Percentiles rank a stretch among this genome's conserved stretches.
Evolutionary conservation across 208 protist genomes (phyloP).

Genomic region (Perkinsela sp.): DNA sequence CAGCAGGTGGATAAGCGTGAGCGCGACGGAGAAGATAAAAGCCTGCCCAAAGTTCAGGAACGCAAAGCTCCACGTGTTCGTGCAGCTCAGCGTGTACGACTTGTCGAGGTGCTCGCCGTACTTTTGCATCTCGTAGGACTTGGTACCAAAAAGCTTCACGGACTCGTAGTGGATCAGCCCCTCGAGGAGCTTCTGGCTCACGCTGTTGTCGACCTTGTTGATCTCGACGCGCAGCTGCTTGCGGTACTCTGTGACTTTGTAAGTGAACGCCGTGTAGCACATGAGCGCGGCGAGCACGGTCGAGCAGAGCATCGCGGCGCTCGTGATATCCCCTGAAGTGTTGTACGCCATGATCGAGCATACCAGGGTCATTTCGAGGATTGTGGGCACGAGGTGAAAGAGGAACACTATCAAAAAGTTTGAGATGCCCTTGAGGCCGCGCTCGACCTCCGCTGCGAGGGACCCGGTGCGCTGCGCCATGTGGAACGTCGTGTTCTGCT

Average conservation of each 20-base stretch:
- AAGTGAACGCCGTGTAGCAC: slow-evolving; percentile 57
- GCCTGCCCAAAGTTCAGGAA: slow-evolving; percentile 76
- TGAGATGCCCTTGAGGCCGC: slow-evolving; percentile 64
- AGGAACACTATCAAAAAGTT: slow-evolving; percentile 46
- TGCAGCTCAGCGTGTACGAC: slow-evolving; percentile 50
- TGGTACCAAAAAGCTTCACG: slow-evolving; percentile 71
- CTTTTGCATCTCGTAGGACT: slow-evolving; percentile 29
- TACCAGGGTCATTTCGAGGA: slow-evolving; percentile 67
- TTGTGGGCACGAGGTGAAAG: slow-evolving; percentile 67
- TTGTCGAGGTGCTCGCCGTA: slow-evolving; percentile 25
- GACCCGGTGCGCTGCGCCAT: slow-evolving; percentile 59
- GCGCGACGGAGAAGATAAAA: slow-evolving; percentile 59
- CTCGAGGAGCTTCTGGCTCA: slow-evolving; percentile 58
- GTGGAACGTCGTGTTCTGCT: slow-evolving; percentile 53
- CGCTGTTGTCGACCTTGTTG: slow-evolving; percentile 63
- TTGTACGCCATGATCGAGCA: slow-evolving; percentile 24
- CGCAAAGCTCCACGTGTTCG: slow-evolving; percentile 41
- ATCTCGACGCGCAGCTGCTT: slow-evolving; percentile 47
- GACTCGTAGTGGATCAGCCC: slow-evolving; percentile 79
- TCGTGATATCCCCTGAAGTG: slow-evolving; percentile 13
- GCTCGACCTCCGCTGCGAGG: slow-evolving; percentile 60
- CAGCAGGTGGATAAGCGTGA: slow-evolving; percentile 37
- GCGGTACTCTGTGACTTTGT: slow-evolving; percentile 53
- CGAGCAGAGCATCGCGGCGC: slow-evolving; percentile 39
- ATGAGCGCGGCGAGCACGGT: slow-evolving; percentile 44